Evolutionary conservation across 2,329 filamentous ascomycete species (phyloP), one percentile per base, ranked within the genome.

Genomic region (Colletotrichum acutatum): DNA sequence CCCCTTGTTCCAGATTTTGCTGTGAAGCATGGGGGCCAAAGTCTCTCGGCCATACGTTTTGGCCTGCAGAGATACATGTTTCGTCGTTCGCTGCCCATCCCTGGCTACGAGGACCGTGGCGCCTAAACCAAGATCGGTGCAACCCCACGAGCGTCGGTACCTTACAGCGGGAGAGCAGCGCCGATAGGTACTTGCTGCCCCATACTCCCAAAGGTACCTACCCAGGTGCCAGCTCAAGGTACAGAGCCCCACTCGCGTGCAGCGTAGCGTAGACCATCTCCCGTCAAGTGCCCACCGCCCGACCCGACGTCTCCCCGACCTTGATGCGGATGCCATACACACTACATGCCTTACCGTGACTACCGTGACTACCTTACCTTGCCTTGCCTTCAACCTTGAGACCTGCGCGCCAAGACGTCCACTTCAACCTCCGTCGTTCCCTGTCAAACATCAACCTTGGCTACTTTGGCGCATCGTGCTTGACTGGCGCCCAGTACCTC

Each of bases 1-100:
- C 71, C 71, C 71, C 73, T 74, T 67, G 66, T 74, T 71, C 66
- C 59, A 74, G 72, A 74, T 64, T 64, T 70, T 68, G 65, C 71
- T 46, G 66, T 73, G 66, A 65, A 73, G 66, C 66, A 66, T 71
- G 34, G 60, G 28, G 14, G 8, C 16, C 28, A 68, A 71, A 64
- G 66, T 73, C 63, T 57, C 34, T 3, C 28, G 34, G 14, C 60
- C 67, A 70, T 58, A 70, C 67, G 34, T 61, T 52, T 71, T 42
- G n/a, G 22, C 60, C 71, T 28, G 34, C 16, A 37, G 24, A 14
- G 28, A 37, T 73, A 73, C 66, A 60, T 49, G 66, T 65, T 70
- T 73, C 56, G 71, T 46, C 24, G 67, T 61, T 70, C 54, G 70
- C 34, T 64, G 16, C 59, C 3, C 24, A 70, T 49, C 60, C 70